Conservation (phyloP, 2,329 filamentous ascomycete species). For the Gnomoniopsis smithogilvyi region DNA sequence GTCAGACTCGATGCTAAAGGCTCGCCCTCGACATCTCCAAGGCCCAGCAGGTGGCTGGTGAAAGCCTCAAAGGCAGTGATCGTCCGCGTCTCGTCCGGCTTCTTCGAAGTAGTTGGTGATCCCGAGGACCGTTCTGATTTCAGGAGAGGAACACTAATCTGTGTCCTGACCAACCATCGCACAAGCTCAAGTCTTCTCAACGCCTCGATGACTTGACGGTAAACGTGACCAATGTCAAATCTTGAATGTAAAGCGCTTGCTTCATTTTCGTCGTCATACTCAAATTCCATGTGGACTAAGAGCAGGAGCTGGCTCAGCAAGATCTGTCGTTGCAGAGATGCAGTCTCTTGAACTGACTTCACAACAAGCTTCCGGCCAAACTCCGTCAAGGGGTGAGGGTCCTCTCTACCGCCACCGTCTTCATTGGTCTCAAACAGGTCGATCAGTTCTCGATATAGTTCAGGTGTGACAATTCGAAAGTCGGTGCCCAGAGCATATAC, state of each 20-base stretch:
- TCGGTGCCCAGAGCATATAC: slow-evolving; percentile 64
- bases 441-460: slow-evolving; percentile 52
- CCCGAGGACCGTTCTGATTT: slow-evolving; percentile 34
- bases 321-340: slow-evolving; percentile 68
- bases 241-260: slow-evolving; percentile 60
- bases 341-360: slow-evolving; percentile 73
- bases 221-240: slow-evolving; percentile 67
- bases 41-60: slow-evolving; percentile 61
- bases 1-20: slow-evolving; percentile 60
- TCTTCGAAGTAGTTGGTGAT: slow-evolving; percentile 34
- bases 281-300: slow-evolving; percentile 80
- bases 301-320: slow-evolving; percentile 81
- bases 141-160: slow-evolving; percentile 48
- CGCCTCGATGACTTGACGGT: slow-evolving; percentile 64
- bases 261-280: slow-evolving; percentile 62
- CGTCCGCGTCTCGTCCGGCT: slow-evolving; percentile 42
- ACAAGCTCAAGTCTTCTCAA: slow-evolving; percentile 74
- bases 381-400: slow-evolving; percentile 59
- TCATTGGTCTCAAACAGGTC: slow-evolving; percentile 42
- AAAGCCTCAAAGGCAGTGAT: slow-evolving; percentile 59
- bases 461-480: slow-evolving; percentile 55
- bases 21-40: slow-evolving; percentile 53
- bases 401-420: slow-evolving; percentile 42
- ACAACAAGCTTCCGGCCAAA: slow-evolving; percentile 76
- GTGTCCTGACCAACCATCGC: slow-evolving; percentile 62